Conservation (phyloP, 768 basidiomycete species). For the Sutorius australiensis region DNA sequence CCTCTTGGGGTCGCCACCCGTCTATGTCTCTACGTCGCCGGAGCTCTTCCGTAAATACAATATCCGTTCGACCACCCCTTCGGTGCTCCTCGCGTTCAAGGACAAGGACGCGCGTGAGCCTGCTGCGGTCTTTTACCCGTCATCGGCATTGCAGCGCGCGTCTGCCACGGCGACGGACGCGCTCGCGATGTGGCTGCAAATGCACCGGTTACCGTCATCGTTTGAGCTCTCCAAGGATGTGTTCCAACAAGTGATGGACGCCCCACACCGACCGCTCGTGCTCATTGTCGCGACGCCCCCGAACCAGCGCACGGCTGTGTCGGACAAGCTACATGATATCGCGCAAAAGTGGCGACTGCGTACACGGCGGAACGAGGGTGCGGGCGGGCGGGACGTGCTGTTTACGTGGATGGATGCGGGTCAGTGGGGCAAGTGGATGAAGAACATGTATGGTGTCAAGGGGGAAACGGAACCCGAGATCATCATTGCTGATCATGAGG, state of each 20-base stretch:
- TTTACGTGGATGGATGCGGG: conserved; percentile 89
- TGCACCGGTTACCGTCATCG: conserved; percentile 68
- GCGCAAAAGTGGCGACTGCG: conserved; percentile 56
- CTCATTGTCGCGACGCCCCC: conserved; percentile 60
- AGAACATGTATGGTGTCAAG: conserved; percentile 81
- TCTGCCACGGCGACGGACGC: background rate
- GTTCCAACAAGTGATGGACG: conserved; percentile 85
- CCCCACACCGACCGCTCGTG: conserved; percentile 69
- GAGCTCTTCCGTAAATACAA: conserved; percentile 34
- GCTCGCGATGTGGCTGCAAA: conserved; percentile 54
- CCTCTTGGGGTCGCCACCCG: conserved; percentile 45
- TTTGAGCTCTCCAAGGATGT: conserved; percentile 73
- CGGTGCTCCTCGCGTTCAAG: conserved; percentile 67
- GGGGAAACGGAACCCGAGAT: conserved; percentile 34
- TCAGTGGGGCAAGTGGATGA: conserved; percentile 85
- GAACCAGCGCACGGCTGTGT: conserved; percentile 38
- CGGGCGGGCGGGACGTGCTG: conserved; percentile 52
- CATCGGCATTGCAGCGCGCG: background rate
- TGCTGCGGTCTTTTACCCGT: conserved; percentile 39
- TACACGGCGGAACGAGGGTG: background rate
- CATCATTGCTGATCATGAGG: conserved; percentile 76
- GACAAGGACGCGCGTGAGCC: conserved; percentile 49
- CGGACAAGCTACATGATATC: conserved; percentile 46
- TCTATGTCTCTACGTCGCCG: conserved; percentile 40
- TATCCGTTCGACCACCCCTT: conserved; percentile 40